A percentile compares a stretch with the other conserved stretches of the same genome.
phyloP scores from a whole-genome alignment of 306 rosid species.

The Vigna radiata region DNA sequence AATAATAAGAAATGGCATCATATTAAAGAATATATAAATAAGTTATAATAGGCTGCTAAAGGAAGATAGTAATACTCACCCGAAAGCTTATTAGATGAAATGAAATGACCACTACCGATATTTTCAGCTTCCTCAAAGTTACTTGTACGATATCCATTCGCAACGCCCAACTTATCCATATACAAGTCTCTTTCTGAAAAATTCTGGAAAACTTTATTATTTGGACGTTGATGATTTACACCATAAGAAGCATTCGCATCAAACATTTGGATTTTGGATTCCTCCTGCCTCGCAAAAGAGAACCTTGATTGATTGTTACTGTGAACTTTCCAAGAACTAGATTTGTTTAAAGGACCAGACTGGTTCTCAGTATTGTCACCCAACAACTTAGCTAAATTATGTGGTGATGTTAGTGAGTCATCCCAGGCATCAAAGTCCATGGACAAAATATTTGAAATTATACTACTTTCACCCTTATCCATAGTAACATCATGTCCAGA shows the following conservation, averaged over 20 bases:
- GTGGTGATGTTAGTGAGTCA: conserved; percentile 77
- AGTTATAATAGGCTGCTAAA: not conserved
- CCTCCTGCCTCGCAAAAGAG: conserved; percentile 95
- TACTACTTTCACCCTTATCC: conserved; percentile 92
- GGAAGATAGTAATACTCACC: conserved; percentile 60
- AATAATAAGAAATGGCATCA: not conserved
- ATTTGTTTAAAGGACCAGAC: conserved; percentile 54
- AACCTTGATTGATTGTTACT: conserved; percentile 89
- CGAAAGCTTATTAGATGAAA: conserved; percentile 63
- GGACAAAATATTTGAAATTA: conserved; percentile 92
- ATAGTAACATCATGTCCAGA: conserved; percentile 53
- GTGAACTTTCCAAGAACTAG: conserved; percentile 83
- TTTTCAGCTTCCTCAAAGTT: conserved; percentile 69
- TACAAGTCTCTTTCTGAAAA: conserved; percentile 62
- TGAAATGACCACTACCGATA: conserved; percentile 51
- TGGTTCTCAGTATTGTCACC: conserved; percentile 66
- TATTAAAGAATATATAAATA: not conserved
- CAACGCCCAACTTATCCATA: conserved; percentile 62
- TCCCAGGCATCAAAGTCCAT: conserved; percentile 90
- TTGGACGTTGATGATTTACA: conserved; percentile 58
- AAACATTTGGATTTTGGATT: conserved; percentile 59
- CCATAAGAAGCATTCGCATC: conserved; percentile 67
- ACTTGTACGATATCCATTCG: conserved; percentile 63
- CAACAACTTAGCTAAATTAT: conserved; percentile 72
- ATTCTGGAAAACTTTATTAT: conserved; percentile 58